Percentiles rank a stretch among this genome's conserved stretches.
phyloP scores from a whole-genome alignment of 2,329 filamentous ascomycete species.

The Paraphaeosphaeria sporulosa region DNA sequence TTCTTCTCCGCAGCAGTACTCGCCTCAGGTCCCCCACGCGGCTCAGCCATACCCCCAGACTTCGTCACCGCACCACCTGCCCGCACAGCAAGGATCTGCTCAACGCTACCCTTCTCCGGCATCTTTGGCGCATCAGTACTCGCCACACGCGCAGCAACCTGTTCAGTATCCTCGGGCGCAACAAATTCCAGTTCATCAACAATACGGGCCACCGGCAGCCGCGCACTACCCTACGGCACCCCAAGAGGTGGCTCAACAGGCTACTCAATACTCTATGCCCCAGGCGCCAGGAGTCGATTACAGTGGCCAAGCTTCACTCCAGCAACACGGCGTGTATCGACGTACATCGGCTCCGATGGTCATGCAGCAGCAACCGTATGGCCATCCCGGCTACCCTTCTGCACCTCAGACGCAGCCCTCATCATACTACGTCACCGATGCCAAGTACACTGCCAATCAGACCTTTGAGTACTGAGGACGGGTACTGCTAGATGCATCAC shows the following conservation, averaged over 20 bases:
- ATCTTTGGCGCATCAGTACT: constrained; percentile 28
- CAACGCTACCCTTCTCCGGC: constrained; percentile 31
- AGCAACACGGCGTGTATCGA: constrained; percentile 36
- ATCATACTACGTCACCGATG: constrained; percentile 41
- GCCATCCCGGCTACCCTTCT: constrained; percentile 31
- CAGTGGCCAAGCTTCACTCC: constrained; percentile 27
- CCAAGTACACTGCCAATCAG: constrained; percentile 30
- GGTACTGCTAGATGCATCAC: background rate
- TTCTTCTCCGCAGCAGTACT: constrained; percentile 18
- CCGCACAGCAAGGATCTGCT: constrained; percentile 27
- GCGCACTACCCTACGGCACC: constrained; percentile 30
- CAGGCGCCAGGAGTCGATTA: constrained; percentile 35
- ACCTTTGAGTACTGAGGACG: constrained; percentile 20
- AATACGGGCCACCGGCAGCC: constrained; percentile 28
- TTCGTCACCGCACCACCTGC: constrained; percentile 36
- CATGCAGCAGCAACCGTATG: constrained; percentile 38
- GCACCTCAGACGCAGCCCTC: constrained; percentile 29
- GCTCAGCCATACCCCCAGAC: constrained; percentile 34
- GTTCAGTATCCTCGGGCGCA: constrained; percentile 21
- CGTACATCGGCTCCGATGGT: constrained; percentile 42
- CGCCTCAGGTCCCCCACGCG: constrained; percentile 9
- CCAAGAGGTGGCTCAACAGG: constrained; percentile 30
- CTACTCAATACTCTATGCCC: constrained; percentile 35
- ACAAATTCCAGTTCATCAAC: constrained; percentile 21
- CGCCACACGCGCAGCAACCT: constrained; percentile 22